Evolutionary conservation across 257 asterid genomes (phyloP).

Genomic region (Solanum appendiculatum): DNA sequence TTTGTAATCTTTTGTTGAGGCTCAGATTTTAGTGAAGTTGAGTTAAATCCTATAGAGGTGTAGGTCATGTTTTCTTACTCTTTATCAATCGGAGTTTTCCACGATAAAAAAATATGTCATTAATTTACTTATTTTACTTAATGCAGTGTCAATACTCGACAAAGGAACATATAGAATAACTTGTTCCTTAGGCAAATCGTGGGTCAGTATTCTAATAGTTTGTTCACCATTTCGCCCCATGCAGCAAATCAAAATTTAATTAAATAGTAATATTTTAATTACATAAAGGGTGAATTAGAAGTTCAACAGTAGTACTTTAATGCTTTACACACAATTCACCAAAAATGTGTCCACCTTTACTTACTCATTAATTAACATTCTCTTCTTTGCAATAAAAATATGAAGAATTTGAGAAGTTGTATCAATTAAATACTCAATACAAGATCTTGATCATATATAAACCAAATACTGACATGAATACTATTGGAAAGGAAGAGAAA

Average conservation of each 20-base stretch:
- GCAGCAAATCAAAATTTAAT: neutral
- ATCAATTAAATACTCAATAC: neutral
- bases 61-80: no score
- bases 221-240: no score
- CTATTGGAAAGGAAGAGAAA: neutral
- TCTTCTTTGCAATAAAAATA: neutral
- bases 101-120: no score
- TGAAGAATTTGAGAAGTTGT: neutral
- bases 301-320: neutral
- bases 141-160: no score
- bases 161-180: no score
- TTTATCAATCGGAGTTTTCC: no score
- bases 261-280: neutral
- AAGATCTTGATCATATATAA: neutral
- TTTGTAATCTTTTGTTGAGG: no score
- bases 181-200: no score
- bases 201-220: no score
- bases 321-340: neutral
- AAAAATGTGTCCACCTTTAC: neutral
- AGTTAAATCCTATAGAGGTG: no score
- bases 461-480: neutral
- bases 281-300: neutral
- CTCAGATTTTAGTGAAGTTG: no score
- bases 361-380: neutral
- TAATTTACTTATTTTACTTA: no score